Conservation (phyloP, 306 rosid genomes). For the Mucuna pruriens region DNA sequence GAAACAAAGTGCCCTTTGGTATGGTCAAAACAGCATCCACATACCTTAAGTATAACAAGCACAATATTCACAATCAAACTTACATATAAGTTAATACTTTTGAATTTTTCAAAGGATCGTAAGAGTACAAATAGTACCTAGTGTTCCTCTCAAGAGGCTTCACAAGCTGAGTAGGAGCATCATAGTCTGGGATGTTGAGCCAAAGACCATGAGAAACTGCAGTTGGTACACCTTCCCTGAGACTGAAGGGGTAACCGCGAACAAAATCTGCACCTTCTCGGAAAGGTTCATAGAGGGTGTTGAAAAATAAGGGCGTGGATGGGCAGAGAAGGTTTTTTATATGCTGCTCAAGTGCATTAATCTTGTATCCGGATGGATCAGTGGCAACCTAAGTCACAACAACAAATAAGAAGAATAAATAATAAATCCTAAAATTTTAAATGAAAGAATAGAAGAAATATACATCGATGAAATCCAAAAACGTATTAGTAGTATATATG, state of each 20-base stretch:
- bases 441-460: background rate
- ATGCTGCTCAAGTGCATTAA: conserved; percentile 59
- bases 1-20: conserved; percentile 62
- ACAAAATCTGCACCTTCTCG: conserved; percentile 72
- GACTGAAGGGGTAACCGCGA: conserved; percentile 76
- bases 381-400: conserved; percentile 47
- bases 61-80: conserved; percentile 24
- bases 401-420: background rate
- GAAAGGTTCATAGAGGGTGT: conserved; percentile 67
- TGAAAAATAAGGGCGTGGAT: conserved; percentile 57
- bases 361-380: conserved; percentile 45
- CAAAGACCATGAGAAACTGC: conserved; percentile 79
- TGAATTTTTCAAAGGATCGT: background rate
- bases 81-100: background rate
- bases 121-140: conserved; percentile 50
- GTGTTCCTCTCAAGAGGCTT: conserved; percentile 91
- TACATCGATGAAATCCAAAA: background rate
- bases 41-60: conserved; percentile 42
- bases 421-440: background rate
- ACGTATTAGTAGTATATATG: background rate
- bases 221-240: conserved; percentile 72
- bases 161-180: conserved; percentile 94
- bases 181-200: conserved; percentile 81
- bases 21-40: conserved; percentile 56
- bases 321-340: conserved; percentile 55